These are phyloP conservation scores for Bacidia rubella DNA, from an alignment of 495 filamentous ascomycete genomes.

Conservation along the genomic window DNA sequence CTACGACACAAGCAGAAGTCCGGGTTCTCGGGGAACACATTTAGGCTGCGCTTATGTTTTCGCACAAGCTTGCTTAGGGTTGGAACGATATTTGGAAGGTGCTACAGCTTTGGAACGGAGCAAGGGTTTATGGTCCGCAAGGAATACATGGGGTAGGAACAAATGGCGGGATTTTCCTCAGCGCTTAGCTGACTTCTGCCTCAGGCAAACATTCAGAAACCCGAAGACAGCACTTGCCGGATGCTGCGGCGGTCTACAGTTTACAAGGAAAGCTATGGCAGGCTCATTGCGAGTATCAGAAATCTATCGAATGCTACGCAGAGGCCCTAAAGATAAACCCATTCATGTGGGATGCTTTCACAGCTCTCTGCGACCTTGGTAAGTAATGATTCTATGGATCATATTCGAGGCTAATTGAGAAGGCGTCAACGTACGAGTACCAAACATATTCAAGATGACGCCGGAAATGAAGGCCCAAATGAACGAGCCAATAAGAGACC, in stretches of 20 bases:
- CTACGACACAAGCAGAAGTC: slow-evolving; percentile 53
- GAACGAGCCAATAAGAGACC: slow-evolving; percentile 26
- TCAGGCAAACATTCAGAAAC: slow-evolving; percentile 55
- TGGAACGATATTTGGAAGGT: slow-evolving; percentile 68
- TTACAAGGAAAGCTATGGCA: slow-evolving; percentile 79
- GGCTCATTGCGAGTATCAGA: slow-evolving; percentile 63
- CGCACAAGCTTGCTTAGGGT: slow-evolving; percentile 70
- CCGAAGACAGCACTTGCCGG: slow-evolving; percentile 54
- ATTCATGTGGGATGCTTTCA: slow-evolving; percentile 97
- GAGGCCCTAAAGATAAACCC: slow-evolving; percentile 82
- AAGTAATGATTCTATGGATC: slow-evolving; percentile 15
- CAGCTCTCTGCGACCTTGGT: slow-evolving; percentile 61
- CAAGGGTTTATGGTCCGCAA: slow-evolving; percentile 53
- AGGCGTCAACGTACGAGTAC: slow-evolving; percentile 62
- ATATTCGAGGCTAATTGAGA: slow-evolving; percentile 21
- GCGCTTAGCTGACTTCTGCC: slow-evolving; percentile 1
- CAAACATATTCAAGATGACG: slow-evolving; percentile 74
- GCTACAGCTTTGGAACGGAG: slow-evolving; percentile 66
- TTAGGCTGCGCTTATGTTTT: slow-evolving; percentile 84
- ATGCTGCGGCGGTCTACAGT: slow-evolving; percentile 67
- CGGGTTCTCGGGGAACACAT: slow-evolving; percentile 53
- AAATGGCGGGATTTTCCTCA: background rate
- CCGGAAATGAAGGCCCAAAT: slow-evolving; percentile 47
- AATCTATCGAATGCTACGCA: slow-evolving; percentile 71
- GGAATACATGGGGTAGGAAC: slow-evolving; percentile 53